These are phyloP conservation scores for Porcisia deanei DNA, from an alignment of 208 protist genomes.

Conservation along the genomic window DNA sequence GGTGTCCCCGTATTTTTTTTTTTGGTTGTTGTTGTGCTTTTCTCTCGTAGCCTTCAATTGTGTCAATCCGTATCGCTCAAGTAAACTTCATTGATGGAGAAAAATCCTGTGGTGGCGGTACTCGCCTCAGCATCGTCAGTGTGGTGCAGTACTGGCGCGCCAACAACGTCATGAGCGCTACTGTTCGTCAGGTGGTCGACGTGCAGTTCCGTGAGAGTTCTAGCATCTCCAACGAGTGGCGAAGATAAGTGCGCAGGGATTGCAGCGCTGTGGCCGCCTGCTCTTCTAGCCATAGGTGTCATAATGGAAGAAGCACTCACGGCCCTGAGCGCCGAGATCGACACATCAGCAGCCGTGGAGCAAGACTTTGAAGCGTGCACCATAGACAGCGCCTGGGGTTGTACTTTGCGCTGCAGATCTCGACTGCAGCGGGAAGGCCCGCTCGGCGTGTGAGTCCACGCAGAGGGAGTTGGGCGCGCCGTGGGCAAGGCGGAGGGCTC, in stretches of 20 bases:
- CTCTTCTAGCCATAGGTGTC: not conserved
- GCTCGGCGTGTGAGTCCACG: not conserved
- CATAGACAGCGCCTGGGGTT: not conserved
- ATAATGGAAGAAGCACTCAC: not conserved
- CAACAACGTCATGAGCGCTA: not conserved
- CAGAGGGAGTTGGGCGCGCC: not conserved
- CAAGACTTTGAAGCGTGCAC: not conserved
- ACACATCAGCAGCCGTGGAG: not conserved
- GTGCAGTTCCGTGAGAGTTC: not conserved
- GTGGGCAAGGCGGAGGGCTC: not conserved
- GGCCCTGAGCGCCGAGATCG: not conserved
- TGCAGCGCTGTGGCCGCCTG: not conserved
- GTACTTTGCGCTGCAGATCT: not conserved
- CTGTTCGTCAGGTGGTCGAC: not conserved
- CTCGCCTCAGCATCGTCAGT: not conserved
- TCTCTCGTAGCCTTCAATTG: not conserved
- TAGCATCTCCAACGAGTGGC: not conserved
- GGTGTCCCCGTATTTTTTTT: not conserved
- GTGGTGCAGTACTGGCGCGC: not conserved
- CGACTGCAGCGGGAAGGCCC: not conserved
- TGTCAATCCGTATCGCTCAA: constrained; percentile 23
- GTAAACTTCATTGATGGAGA: constrained; percentile 21
- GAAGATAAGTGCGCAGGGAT: not conserved
- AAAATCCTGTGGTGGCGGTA: constrained; percentile 13
- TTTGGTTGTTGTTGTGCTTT: not conserved